Evolutionary conservation across 2,329 filamentous ascomycete genomes (phyloP).

Genomic region (Paraconiothyrium brasiliense): DNA sequence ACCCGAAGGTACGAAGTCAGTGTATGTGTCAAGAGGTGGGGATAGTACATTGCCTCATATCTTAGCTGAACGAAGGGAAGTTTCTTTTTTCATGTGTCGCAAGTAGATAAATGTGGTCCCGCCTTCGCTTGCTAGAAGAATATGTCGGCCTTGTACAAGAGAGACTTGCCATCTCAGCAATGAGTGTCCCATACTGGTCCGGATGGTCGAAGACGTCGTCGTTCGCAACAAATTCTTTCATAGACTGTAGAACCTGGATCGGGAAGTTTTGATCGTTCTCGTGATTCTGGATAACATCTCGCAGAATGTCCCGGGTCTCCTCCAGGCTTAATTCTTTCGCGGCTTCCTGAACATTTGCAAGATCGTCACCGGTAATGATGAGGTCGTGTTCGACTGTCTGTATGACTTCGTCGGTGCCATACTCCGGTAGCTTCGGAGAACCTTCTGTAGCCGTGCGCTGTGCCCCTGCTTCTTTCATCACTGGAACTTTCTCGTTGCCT

Average conservation of each 20-base stretch:
- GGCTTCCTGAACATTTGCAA: slow-evolving; percentile 16
- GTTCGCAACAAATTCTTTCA: slow-evolving; percentile 56
- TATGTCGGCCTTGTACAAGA: no score
- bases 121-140: no score
- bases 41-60: no score
- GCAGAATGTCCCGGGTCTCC: slow-evolving; percentile 16
- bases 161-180: slow-evolving; percentile 57
- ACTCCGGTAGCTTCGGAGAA: slow-evolving; percentile 8
- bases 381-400: slow-evolving; percentile 15
- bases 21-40: no score
- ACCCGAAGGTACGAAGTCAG: no score
- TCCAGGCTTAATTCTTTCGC: slow-evolving; percentile 17
- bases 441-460: background rate
- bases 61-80: no score
- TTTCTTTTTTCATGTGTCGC: no score
- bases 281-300: slow-evolving; percentile 53
- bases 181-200: slow-evolving; percentile 49
- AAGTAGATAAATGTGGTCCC: no score
- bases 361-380: slow-evolving; percentile 19
- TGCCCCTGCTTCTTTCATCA: background rate
- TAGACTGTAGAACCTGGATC: slow-evolving; percentile 51
- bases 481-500: background rate
- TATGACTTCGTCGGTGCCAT: slow-evolving; percentile 5
- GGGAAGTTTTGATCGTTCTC: slow-evolving; percentile 61
- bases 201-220: slow-evolving; percentile 51